Conservation (phyloP, 2,329 filamentous ascomycete species). For the Botrytis pseudocinerea region DNA sequence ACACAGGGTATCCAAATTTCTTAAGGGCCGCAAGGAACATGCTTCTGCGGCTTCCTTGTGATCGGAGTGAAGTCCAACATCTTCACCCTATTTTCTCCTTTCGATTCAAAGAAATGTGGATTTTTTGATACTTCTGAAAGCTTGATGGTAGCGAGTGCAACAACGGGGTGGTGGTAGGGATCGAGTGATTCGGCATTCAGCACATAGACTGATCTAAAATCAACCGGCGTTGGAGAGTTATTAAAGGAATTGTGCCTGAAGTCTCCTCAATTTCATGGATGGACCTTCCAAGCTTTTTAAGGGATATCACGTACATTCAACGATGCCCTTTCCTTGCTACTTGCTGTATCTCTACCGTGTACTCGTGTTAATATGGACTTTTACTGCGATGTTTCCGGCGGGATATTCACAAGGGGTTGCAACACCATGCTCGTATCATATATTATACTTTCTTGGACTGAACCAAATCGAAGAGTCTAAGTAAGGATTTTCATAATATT, state of each 20-base stretch:
- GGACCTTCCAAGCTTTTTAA: neutral
- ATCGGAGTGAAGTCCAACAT: neutral
- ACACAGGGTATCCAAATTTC: neutral
- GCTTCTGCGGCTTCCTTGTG: neutral
- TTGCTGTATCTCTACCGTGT: neutral
- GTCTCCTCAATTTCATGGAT: slow-evolving; percentile 13
- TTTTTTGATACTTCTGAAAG: neutral
- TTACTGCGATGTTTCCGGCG: neutral
- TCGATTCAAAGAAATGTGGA: neutral
- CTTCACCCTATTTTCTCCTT: neutral
- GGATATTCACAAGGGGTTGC: neutral
- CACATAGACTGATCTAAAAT: neutral
- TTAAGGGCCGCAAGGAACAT: neutral
- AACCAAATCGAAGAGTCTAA: neutral
- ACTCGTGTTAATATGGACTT: neutral
- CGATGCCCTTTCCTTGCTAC: neutral
- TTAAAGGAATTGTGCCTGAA: neutral
- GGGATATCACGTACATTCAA: neutral
- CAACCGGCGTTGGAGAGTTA: neutral
- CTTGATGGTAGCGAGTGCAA: neutral
- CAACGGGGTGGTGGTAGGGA: neutral
- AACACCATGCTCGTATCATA: neutral
- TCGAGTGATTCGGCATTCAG: slow-evolving; percentile 7
- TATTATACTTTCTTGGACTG: neutral
- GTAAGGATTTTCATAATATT: neutral